These are phyloP conservation scores for Russula vinacea DNA, from an alignment of 768 basidiomycete species.

Conservation along the genomic window DNA sequence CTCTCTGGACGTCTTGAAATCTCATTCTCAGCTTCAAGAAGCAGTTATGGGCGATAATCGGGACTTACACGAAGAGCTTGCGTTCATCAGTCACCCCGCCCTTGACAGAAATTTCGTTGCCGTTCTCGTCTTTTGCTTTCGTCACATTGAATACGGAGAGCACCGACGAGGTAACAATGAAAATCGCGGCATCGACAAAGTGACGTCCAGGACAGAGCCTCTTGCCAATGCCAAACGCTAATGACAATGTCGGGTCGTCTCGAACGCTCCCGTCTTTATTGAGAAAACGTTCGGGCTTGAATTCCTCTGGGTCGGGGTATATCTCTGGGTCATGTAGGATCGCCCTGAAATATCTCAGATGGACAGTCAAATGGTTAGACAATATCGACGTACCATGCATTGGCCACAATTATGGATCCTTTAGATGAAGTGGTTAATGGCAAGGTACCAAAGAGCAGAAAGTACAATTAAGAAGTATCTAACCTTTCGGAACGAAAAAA, in stretches of 20 bases:
- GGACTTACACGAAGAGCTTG: no score
- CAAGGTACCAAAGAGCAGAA: not conserved
- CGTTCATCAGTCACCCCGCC: no score
- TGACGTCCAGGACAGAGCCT: conserved; percentile 29
- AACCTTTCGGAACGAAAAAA: conserved; percentile 14
- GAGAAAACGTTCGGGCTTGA: conserved; percentile 48
- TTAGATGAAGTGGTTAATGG: not conserved
- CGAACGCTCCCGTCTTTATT: conserved; percentile 16
- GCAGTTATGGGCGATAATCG: no score
- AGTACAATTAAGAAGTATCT: not conserved
- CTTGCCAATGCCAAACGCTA: conserved; percentile 28
- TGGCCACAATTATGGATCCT: conserved; percentile 16
- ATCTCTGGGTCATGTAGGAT: conserved; percentile 45
- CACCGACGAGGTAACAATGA: not conserved
- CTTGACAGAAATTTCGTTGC: not conserved
- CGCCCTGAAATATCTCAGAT: conserved; percentile 19
- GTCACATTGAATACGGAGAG: conserved; percentile 6
- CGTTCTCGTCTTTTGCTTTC: conserved; percentile 16
- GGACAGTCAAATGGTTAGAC: not conserved
- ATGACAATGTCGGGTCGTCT: conserved; percentile 11
- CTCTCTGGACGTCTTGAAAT: no score
- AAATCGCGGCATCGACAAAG: not conserved
- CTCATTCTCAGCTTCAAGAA: no score
- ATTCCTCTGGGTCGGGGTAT: conserved; percentile 30
- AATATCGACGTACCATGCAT: conserved; percentile 11